Percentiles rank a stretch among this genome's conserved stretches.
Conservation (phyloP, 169 alveolate species). For the Cryptosporidium muris region DNA sequence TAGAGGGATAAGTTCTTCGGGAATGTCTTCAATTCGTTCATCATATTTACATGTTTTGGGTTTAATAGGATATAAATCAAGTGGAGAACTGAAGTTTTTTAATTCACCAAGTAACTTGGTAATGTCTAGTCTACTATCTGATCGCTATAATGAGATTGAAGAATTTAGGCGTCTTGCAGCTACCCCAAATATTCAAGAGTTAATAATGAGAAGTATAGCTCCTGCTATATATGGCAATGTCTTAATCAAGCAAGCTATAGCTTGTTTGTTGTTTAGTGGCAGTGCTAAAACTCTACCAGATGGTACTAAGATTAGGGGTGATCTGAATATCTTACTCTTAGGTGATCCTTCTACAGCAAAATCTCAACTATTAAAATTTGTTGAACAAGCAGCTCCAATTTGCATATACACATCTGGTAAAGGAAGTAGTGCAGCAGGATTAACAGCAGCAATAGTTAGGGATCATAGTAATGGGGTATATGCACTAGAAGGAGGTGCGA, state of each 20-base stretch:
- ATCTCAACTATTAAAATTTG: constrained; percentile 96
- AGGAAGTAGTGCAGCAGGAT: constrained; percentile 99
- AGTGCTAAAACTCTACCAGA: constrained; percentile 95
- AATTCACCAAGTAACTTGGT: constrained; percentile 72
- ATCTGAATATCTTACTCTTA: constrained; percentile 89
- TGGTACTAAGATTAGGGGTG: constrained; percentile 97
- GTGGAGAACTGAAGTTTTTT: constrained; percentile 68
- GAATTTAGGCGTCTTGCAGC: constrained; percentile 84
- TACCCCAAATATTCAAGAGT: constrained; percentile 91
- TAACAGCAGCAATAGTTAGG: constrained; percentile 98
- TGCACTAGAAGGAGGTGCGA: constrained; percentile 99
- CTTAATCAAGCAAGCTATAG: constrained; percentile 96
- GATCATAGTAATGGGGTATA: constrained; percentile 91
- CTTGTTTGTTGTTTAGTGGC: constrained; percentile 99
- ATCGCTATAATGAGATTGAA: constrained; percentile 78
- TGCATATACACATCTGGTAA: constrained; percentile 99
- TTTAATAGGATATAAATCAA: constrained; percentile 76
- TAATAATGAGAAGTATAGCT: constrained; percentile 91
- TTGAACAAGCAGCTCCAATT: constrained; percentile 96
- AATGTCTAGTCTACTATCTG: constrained; percentile 58
- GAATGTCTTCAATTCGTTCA: constrained; percentile 72
- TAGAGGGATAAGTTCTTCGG: neutral
- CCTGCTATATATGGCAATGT: constrained; percentile 96
- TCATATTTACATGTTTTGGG: constrained; percentile 87
- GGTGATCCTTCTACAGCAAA: constrained; percentile 99